Evolutionary conservation across 2,329 filamentous ascomycete genomes (phyloP), one percentile per base, ranked within the genome.

Genomic region (Davidsoniella virescens): DNA sequence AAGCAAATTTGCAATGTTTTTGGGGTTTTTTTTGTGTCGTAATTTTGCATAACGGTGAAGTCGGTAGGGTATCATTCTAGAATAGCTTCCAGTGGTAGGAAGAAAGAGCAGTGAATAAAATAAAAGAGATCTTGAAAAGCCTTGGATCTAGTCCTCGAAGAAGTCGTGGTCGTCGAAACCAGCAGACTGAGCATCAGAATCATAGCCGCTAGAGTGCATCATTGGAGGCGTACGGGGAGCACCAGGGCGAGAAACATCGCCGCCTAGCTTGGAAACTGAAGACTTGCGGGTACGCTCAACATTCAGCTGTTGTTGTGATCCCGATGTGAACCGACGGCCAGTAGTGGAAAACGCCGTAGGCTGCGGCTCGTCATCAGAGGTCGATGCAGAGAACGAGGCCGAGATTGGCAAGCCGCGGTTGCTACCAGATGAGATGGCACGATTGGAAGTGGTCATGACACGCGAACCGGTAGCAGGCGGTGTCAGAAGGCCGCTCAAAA

Each of bases 401-500:
- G 70, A 66, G 0, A 78, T 73, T 2, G 73, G 76, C 56, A 78
- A 78, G 6, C 44, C 44, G n/a, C 39, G 44, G 6, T 36, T 20
- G 18, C 26, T 36, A n/a, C 23, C n/a, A 2, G 25, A 41, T 6
- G 46, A 49, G 16, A 45, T 49, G 2, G 38, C 47, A 6, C 47
- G 41, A 26, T 25, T 29, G 16, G 44, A 43, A n/a, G 36, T 26
- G 7, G 50, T 29, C 37, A 52, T 8, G 7, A 46, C 29, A 41
- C 84, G 80, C 44, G 82, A 63, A 50, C 78, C 77, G 3, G 84
- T 87, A 26, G 82, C 78, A 4, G 88, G 90, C n/a, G 90, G 88
- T 1, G 90, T 95, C 70, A 95, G 72, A 18, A 94, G 76, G 1
- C 88, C 88, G 0, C 82, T 82, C 17, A 88, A 70, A 54, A 87